Evolutionary conservation across 2,329 filamentous ascomycete species (phyloP).

Genomic region (Fusarium lyarnte): DNA sequence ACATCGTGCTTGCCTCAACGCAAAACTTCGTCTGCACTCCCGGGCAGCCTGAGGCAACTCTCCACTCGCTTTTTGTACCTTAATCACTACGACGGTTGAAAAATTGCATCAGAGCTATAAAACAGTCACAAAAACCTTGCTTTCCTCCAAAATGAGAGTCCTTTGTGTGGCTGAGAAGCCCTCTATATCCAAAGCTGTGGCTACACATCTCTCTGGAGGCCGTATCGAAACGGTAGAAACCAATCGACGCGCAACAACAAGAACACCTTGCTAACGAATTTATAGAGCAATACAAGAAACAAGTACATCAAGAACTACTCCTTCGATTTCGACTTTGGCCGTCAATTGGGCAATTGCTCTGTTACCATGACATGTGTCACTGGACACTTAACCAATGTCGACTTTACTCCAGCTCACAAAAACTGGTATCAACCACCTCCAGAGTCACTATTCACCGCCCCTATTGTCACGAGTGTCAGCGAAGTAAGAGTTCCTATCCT

Average conservation of each 20-base stretch:
- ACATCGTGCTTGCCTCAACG: conserved; percentile 22
- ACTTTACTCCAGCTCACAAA: conserved; percentile 79
- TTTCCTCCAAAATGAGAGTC: conserved; percentile 55
- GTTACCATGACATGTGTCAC: conserved; percentile 95
- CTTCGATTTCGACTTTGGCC: conserved; percentile 88
- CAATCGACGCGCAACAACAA: not conserved
- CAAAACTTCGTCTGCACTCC: conserved; percentile 3
- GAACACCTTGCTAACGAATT: conserved; percentile 33
- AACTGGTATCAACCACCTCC: conserved; percentile 86
- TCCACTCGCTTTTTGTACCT: conserved; percentile 2
- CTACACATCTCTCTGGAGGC: conserved; percentile 86
- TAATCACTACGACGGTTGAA: not conserved
- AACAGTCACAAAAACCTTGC: not conserved
- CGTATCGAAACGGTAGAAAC: conserved; percentile 71
- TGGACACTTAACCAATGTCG: conserved; percentile 84
- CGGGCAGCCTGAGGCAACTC: conserved; percentile 22
- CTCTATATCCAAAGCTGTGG: conserved; percentile 94
- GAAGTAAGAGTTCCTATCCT: conserved; percentile 60
- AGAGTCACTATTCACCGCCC: conserved; percentile 81
- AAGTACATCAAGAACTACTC: conserved; percentile 93
- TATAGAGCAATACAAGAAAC: conserved; percentile 73
- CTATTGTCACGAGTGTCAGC: conserved; percentile 73
- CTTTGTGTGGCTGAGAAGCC: conserved; percentile 75
- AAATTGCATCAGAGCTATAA: not conserved
- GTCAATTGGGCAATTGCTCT: conserved; percentile 79